Evolutionary conservation across 768 basidiomycete genomes (phyloP).

Genomic region (Rhizopogon roseolus): DNA sequence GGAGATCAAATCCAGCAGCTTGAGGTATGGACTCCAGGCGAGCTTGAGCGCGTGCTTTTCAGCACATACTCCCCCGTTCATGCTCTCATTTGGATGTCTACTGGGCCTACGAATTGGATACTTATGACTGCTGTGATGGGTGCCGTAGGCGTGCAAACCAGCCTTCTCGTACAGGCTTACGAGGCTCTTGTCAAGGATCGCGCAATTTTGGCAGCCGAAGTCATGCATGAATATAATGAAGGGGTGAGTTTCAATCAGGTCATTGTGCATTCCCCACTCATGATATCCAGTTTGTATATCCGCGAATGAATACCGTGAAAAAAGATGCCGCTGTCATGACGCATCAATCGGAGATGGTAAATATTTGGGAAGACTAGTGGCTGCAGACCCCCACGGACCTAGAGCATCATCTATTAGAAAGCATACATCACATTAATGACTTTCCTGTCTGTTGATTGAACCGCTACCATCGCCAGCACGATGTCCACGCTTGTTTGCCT

Average conservation of each 20-base stretch:
- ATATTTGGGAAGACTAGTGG: conserved; percentile 43
- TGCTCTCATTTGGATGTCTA: conserved; percentile 67
- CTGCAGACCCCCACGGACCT: not conserved
- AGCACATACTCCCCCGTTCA: conserved; percentile 78
- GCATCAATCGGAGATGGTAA: conserved; percentile 73
- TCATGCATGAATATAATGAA: conserved; percentile 80
- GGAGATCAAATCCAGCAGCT: conserved; percentile 65
- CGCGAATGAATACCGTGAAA: conserved; percentile 71
- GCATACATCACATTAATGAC: not conserved
- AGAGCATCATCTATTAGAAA: not conserved
- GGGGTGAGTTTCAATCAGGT: conserved; percentile 40
- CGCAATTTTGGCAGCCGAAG: conserved; percentile 70
- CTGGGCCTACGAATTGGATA: conserved; percentile 72
- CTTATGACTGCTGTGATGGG: conserved; percentile 66
- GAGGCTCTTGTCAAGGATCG: conserved; percentile 68
- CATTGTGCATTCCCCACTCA: not conserved
- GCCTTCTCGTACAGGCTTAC: conserved; percentile 36
- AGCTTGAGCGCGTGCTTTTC: conserved; percentile 66
- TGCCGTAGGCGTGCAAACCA: conserved; percentile 59
- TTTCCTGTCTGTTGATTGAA: not conserved
- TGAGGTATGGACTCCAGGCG: conserved; percentile 73
- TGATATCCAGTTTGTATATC: conserved; percentile 69
- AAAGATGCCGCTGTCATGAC: conserved; percentile 84
- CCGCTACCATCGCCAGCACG: not conserved
- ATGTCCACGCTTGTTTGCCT: not conserved